A percentile compares a stretch with the other conserved stretches of the same genome.
These are phyloP conservation scores for Monilinia fructigena DNA, from an alignment of 2,329 filamentous ascomycete genomes.

Conservation along the genomic window DNA sequence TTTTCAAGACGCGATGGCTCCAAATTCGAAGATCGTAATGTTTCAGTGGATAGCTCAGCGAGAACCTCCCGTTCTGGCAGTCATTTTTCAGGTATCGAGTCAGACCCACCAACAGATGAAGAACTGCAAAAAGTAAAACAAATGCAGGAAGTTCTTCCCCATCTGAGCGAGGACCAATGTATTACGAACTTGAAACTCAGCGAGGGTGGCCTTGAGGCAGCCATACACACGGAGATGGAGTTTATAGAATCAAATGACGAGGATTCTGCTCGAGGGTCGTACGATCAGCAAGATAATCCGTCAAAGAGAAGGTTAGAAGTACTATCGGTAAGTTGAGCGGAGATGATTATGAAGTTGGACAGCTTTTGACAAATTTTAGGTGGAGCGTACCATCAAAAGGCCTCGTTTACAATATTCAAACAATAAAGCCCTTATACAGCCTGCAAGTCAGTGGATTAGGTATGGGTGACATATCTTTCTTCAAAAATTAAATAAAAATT, in stretches of 20 bases:
- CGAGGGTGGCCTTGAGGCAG: slow-evolving; percentile 3
- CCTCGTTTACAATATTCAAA: no score
- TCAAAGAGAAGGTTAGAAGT: not conserved
- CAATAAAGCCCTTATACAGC: not conserved
- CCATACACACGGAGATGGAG: slow-evolving; percentile 5
- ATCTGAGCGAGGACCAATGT: not conserved
- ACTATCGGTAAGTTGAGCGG: not conserved
- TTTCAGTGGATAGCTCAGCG: not conserved
- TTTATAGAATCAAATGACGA: not conserved
- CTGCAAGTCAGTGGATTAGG: slow-evolving; percentile 14
- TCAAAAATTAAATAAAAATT: not conserved
- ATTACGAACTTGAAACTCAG: not conserved
- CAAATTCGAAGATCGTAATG: not conserved
- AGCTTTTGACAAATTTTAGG: not conserved
- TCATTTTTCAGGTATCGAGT: not conserved
- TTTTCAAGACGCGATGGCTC: not conserved
- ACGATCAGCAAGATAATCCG: not conserved
- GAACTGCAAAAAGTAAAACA: not conserved
- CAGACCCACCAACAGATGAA: not conserved
- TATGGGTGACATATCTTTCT: not conserved
- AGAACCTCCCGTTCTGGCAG: not conserved
- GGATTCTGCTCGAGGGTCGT: not conserved
- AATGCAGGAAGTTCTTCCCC: not conserved
- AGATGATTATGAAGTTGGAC: not conserved
- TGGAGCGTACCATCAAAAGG: not conserved